These are phyloP conservation scores for Penicillium concentricum DNA, from an alignment of 2,329 filamentous ascomycete genomes.

Conservation along the genomic window DNA sequence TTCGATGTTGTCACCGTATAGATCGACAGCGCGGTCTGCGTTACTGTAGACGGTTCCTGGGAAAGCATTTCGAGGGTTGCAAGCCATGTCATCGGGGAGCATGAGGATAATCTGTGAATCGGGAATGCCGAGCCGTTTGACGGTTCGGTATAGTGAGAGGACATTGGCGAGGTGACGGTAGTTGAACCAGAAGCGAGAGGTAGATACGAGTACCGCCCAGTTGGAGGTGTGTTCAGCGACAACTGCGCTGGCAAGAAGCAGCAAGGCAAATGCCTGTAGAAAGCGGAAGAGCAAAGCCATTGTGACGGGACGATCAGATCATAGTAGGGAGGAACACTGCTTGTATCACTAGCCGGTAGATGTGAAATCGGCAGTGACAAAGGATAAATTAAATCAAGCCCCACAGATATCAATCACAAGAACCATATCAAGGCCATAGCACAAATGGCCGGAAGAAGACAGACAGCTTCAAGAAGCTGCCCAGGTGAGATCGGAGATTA, in stretches of 20 bases:
- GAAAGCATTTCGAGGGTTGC: constrained; percentile 97
- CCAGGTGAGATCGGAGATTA: constrained; percentile 6
- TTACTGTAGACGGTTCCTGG: constrained; percentile 98
- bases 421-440: background rate
- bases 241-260: constrained; percentile 23
- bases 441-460: background rate
- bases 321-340: constrained; percentile 12
- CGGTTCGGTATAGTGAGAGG: constrained; percentile 93
- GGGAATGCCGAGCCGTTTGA: constrained; percentile 95
- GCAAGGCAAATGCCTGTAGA: constrained; percentile 24
- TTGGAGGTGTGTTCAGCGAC: constrained; percentile 77
- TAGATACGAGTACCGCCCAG: constrained; percentile 98
- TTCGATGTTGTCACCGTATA: constrained; percentile 98
- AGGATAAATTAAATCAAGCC: background rate
- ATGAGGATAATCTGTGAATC: constrained; percentile 99
- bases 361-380: background rate
- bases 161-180: constrained; percentile 98
- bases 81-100: constrained; percentile 99
- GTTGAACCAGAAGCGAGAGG: constrained; percentile 99
- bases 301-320: constrained; percentile 14
- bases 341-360: background rate
- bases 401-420: background rate
- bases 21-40: constrained; percentile 87
- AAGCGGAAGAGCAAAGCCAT: constrained; percentile 31
- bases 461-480: background rate